These are phyloP conservation scores for Thalia dealbata DNA, from an alignment of 176 grass and related monocot genomes.

Conservation along the genomic window DNA sequence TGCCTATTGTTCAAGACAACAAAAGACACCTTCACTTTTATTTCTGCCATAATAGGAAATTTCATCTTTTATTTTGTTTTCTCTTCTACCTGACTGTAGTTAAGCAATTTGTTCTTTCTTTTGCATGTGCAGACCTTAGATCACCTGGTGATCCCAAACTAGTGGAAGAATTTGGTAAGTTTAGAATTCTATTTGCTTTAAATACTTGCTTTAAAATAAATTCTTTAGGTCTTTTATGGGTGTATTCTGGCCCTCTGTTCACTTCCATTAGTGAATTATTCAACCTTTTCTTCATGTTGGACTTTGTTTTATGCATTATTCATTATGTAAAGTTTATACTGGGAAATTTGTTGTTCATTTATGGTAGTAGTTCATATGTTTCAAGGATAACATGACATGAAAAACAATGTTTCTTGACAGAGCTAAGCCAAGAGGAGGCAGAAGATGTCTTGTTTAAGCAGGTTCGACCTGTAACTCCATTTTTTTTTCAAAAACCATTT, in stretches of 20 bases:
- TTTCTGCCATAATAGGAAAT: neutral
- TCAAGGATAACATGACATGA: neutral
- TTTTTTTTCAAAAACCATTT: neutral
- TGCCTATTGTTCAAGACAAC: no score
- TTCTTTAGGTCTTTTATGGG: neutral
- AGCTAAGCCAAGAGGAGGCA: conserved; percentile 70
- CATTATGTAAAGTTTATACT: neutral
- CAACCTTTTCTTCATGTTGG: neutral
- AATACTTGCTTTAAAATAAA: neutral
- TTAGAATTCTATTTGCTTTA: neutral
- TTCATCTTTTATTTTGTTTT: neutral
- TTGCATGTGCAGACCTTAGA: conserved; percentile 51
- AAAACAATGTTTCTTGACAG: conserved; percentile 36
- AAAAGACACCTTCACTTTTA: neutral
- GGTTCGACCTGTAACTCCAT: conserved; percentile 19
- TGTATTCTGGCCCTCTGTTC: conserved; percentile 22
- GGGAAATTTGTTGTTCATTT: neutral
- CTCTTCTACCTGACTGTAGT: neutral
- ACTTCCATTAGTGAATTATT: neutral
- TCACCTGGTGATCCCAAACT: conserved; percentile 65
- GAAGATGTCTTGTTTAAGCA: conserved; percentile 96
- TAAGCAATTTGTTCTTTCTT: conserved; percentile 15
- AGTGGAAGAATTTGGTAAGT: conserved; percentile 76
- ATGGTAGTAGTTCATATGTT: neutral
- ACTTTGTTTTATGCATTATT: neutral